Evolutionary conservation across 2,329 filamentous ascomycete genomes (phyloP).

Genomic region (Metarhizium anisopliae): DNA sequence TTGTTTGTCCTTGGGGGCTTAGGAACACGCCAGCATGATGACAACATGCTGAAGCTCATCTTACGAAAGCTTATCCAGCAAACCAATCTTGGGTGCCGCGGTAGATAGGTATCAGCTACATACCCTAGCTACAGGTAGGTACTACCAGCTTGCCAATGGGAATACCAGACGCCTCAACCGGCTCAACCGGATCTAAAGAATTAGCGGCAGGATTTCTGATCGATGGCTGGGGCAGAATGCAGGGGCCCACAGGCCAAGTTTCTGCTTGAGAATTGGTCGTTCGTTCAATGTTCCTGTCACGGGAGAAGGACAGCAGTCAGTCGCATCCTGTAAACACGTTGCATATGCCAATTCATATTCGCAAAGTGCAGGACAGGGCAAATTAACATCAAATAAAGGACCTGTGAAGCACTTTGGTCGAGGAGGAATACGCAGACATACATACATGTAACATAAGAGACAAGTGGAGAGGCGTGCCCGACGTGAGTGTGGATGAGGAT

Average conservation of each 20-base stretch:
- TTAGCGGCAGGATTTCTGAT: background rate
- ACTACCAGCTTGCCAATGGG: too few relatives aligned
- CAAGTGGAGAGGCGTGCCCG: too few relatives aligned
- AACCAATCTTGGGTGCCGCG: too few relatives aligned
- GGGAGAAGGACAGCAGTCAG: background rate
- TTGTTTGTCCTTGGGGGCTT: background rate
- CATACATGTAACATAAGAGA: too few relatives aligned
- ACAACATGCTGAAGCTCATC: background rate
- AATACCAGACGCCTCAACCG: background rate
- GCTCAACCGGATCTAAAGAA: background rate
- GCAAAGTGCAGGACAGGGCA: background rate
- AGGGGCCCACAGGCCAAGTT: background rate
- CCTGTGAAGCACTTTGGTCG: background rate
- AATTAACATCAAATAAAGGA: background rate
- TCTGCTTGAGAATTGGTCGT: background rate
- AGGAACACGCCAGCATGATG: background rate
- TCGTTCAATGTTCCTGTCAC: background rate
- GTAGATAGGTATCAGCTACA: too few relatives aligned
- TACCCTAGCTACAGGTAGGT: too few relatives aligned
- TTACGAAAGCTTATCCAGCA: background rate
- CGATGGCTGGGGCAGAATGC: background rate
- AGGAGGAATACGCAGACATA: too few relatives aligned
- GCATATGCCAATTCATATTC: background rate
- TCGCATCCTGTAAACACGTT: background rate
- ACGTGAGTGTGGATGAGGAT: too few relatives aligned